Evolutionary conservation across 2,329 filamentous ascomycete genomes (phyloP).

Genomic region (Aspergillus fischeri): DNA sequence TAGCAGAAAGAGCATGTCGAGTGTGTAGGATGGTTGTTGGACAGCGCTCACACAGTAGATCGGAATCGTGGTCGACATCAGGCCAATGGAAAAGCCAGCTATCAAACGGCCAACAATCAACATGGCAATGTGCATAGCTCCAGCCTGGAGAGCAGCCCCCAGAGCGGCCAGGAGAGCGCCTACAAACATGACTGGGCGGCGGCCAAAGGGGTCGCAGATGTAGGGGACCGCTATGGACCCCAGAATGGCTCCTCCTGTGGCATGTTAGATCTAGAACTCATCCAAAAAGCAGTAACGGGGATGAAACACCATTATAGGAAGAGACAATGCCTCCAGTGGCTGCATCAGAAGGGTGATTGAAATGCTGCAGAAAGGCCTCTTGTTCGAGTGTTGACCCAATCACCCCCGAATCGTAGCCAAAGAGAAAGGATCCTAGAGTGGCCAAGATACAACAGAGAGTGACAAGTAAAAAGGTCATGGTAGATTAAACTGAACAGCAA

Average conservation of each 20-base stretch:
- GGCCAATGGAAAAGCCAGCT: slow-evolving; percentile 48
- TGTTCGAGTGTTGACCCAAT: slow-evolving; percentile 36
- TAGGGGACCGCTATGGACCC: slow-evolving; percentile 32
- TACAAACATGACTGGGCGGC: slow-evolving; percentile 30
- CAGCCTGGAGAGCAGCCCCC: slow-evolving; percentile 34
- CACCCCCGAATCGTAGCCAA: slow-evolving; percentile 45
- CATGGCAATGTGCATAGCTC: slow-evolving; percentile 33
- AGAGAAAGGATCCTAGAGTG: slow-evolving; percentile 46
- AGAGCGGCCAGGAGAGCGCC: slow-evolving; percentile 32
- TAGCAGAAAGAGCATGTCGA: no score
- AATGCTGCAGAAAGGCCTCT: slow-evolving; percentile 28
- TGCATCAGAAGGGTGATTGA: slow-evolving; percentile 29
- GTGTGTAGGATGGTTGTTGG: no score
- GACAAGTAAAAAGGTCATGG: slow-evolving; percentile 28
- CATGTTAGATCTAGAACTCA: slow-evolving; percentile 1
- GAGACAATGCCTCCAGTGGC: slow-evolving; percentile 38
- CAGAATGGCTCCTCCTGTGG: slow-evolving; percentile 36
- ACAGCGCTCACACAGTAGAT: slow-evolving; percentile 39
- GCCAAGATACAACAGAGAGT: slow-evolving; percentile 41
- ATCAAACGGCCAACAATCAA: slow-evolving; percentile 49
- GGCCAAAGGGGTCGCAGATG: slow-evolving; percentile 32
- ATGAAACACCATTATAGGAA: slow-evolving; percentile 32
- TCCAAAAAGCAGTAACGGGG: slow-evolving; percentile 8
- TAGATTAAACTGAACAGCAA: slow-evolving; percentile 6
- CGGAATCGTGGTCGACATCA: slow-evolving; percentile 46